Evolutionary conservation across 257 asterid genomes (phyloP).

Genomic region (Coffea eugenioides): DNA sequence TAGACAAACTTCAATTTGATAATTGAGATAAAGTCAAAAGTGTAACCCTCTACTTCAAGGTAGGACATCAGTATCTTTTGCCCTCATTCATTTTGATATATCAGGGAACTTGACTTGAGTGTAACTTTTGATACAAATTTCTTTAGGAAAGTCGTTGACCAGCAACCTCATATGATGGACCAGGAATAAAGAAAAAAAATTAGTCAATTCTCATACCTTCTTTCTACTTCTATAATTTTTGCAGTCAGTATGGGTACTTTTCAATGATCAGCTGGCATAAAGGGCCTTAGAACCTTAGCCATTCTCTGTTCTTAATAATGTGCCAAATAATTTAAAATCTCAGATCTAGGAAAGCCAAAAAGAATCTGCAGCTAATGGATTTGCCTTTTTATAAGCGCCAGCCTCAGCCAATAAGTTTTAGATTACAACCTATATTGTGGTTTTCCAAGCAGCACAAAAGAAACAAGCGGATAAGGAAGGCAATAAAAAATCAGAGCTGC

Average conservation of each 20-base stretch:
- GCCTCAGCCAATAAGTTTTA: background rate
- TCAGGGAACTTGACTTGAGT: background rate
- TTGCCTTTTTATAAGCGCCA: background rate
- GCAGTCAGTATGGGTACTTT: background rate
- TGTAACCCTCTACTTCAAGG: background rate
- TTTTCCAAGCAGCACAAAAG: background rate
- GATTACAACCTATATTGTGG: background rate
- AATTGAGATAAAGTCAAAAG: background rate
- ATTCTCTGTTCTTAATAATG: background rate
- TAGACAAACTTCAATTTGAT: background rate
- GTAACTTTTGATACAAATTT: background rate
- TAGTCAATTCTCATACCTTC: background rate
- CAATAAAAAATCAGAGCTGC: background rate
- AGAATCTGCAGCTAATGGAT: background rate
- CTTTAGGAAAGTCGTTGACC: background rate
- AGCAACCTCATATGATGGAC: background rate
- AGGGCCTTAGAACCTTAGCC: background rate
- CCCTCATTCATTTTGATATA: background rate
- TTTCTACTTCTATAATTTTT: background rate
- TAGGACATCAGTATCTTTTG: background rate
- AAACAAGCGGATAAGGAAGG: background rate
- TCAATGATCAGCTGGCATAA: background rate
- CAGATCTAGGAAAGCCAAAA: background rate
- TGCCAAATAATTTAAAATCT: background rate
- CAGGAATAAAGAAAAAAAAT: background rate